These are phyloP conservation scores for Hypoxylon perforatum DNA, from an alignment of 495 filamentous ascomycete genomes.

Conservation along the genomic window DNA sequence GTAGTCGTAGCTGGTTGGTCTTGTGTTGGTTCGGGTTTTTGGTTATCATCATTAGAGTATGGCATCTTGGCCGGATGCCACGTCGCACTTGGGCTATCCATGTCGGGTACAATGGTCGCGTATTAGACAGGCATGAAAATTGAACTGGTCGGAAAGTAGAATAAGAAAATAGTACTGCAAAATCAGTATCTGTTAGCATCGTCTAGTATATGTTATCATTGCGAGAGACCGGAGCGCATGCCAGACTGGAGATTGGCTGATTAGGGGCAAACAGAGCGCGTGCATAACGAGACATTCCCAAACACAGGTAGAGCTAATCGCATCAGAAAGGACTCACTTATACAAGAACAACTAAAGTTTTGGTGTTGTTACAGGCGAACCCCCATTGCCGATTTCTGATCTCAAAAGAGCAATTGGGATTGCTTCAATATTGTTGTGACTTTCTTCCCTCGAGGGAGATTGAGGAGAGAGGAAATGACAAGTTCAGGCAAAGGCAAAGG, in stretches of 20 bases:
- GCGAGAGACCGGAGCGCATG: slow-evolving; percentile 31
- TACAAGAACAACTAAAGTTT: slow-evolving; percentile 42
- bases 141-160: slow-evolving; percentile 35
- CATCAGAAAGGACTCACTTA: slow-evolving; percentile 37
- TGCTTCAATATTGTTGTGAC: neutral
- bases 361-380: slow-evolving; percentile 32
- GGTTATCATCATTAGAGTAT: slow-evolving; percentile 50
- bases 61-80: slow-evolving; percentile 69
- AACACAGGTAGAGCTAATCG: slow-evolving; percentile 14
- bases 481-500: slow-evolving; percentile 44
- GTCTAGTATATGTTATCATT: slow-evolving; percentile 1
- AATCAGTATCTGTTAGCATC: slow-evolving; percentile 27
- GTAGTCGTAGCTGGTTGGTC: slow-evolving; percentile 8
- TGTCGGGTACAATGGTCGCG: slow-evolving; percentile 47
- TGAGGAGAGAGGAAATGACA: slow-evolving; percentile 19
- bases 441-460: slow-evolving; percentile 13
- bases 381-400: slow-evolving; percentile 30
- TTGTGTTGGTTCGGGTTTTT: slow-evolving; percentile 15
- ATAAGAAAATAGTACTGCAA: slow-evolving; percentile 48
- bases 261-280: slow-evolving; percentile 32
- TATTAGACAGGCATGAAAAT: slow-evolving; percentile 48
- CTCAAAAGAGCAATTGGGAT: slow-evolving; percentile 31
- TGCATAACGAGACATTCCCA: slow-evolving; percentile 1
- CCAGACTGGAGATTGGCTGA: slow-evolving; percentile 15
- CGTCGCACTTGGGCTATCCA: slow-evolving; percentile 55